Evolutionary conservation across 2,329 filamentous ascomycete genomes (phyloP).

Genomic region (Didymella lethalis): DNA sequence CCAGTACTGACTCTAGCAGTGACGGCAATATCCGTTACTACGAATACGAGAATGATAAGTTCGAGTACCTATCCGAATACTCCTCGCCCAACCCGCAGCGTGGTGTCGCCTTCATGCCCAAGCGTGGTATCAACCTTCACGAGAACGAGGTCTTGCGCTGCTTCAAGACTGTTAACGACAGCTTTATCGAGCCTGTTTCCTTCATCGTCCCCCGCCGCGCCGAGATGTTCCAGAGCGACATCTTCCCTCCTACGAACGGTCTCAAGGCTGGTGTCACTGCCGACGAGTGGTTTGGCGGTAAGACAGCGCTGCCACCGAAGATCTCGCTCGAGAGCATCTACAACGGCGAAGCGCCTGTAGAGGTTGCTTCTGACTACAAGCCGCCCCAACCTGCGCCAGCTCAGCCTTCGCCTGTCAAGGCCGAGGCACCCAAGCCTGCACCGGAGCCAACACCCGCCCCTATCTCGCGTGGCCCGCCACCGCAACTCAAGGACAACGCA

Average conservation of each 20-base stretch:
- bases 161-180: conserved; percentile 96
- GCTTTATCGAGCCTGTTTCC: conserved; percentile 93
- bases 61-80: conserved; percentile 96
- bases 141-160: conserved; percentile 92
- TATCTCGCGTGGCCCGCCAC: conserved; percentile 63
- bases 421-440: conserved; percentile 60
- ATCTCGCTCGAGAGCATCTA: conserved; percentile 93
- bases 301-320: conserved; percentile 84
- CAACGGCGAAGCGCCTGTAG: conserved; percentile 80
- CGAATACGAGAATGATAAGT: conserved; percentile 98
- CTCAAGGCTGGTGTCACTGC: conserved; percentile 80
- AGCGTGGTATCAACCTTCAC: conserved; percentile 92
- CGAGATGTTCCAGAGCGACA: conserved; percentile 95
- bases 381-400: conserved; percentile 54
- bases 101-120: conserved; percentile 91
- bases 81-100: conserved; percentile 96
- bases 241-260: conserved; percentile 87
- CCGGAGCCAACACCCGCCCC: conserved; percentile 58
- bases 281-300: conserved; percentile 85
- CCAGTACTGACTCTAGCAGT: conserved; percentile 56
- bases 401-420: conserved; percentile 58
- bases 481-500: conserved; percentile 80
- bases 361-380: conserved; percentile 75
- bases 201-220: conserved; percentile 95
- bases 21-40: conserved; percentile 99